Percentiles rank a stretch among this genome's conserved stretches.
Conservation (phyloP, 2,329 filamentous ascomycete species). For the Samsoniella hepiali region DNA sequence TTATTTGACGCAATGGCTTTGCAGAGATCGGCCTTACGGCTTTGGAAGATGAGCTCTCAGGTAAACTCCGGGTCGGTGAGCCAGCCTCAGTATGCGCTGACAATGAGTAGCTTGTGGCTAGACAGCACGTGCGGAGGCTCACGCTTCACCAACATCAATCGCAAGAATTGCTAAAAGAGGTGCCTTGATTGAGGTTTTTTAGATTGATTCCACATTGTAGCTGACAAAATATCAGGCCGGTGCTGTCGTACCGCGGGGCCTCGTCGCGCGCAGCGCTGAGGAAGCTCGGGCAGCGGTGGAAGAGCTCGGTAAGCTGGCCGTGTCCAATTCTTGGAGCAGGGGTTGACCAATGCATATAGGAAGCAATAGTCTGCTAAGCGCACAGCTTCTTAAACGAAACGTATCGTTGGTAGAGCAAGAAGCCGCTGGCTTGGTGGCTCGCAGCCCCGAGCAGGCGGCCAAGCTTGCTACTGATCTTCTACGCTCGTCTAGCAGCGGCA, state of each 20-base stretch:
- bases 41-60: constrained; percentile 12
- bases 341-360: constrained; percentile 19
- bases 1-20: background rate
- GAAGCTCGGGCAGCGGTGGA: constrained; percentile 25
- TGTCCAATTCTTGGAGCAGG: no score
- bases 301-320: constrained; percentile 25
- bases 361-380: constrained; percentile 26
- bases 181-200: background rate
- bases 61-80: background rate
- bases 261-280: constrained; percentile 22
- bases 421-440: constrained; percentile 6
- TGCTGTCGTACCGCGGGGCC: constrained; percentile 26
- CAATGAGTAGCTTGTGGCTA: background rate
- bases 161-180: constrained; percentile 27
- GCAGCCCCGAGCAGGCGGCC: constrained; percentile 21
- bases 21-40: constrained; percentile 1
- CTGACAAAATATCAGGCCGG: constrained; percentile 25
- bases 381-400: constrained; percentile 27
- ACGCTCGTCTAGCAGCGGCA: constrained; percentile 5
- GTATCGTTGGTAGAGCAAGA: background rate
- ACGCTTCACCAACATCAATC: constrained; percentile 31
- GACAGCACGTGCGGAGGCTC: constrained; percentile 22
- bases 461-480: constrained; percentile 25
- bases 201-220: no score
- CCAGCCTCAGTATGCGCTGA: background rate